A percentile compares a stretch with the other conserved stretches of the same genome.
phyloP scores from a whole-genome alignment of 345 rosid genomes.

The Boechera divaricarpa region DNA sequence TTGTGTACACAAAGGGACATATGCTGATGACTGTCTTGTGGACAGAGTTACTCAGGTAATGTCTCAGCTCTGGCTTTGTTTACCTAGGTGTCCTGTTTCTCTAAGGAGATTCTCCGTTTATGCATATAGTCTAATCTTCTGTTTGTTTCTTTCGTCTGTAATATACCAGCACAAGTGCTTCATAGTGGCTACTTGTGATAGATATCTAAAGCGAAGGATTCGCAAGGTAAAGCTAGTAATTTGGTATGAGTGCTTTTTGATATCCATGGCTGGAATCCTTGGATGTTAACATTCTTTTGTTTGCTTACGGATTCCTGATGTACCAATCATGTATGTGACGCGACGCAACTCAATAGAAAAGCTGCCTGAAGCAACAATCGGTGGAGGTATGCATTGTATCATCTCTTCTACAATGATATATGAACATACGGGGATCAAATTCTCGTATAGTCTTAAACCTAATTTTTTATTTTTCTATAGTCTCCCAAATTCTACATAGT shows the following conservation, averaged over 20 bases:
- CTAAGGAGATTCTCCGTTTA: neutral
- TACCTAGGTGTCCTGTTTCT: neutral
- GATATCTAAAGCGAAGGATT: constrained; percentile 88
- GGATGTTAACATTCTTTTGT: neutral
- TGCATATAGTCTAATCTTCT: constrained; percentile 4
- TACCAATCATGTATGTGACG: constrained; percentile 62
- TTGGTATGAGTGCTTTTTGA: neutral
- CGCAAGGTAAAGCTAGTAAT: constrained; percentile 65
- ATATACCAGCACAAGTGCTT: constrained; percentile 83
- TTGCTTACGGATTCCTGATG: constrained; percentile 22
- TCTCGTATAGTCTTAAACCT: too few relatives aligned
- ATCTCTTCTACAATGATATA: neutral
- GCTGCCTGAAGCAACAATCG: constrained; percentile 93
- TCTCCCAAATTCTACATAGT: too few relatives aligned
- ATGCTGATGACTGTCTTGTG: constrained; percentile 97
- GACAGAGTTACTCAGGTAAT: constrained; percentile 83
- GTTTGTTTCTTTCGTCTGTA: neutral
- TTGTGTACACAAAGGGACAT: constrained; percentile 90
- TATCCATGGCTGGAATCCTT: constrained; percentile 16
- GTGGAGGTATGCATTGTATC: constrained; percentile 72
- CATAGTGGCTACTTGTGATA: constrained; percentile 94
- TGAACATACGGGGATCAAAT: neutral
- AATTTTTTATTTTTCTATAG: too few relatives aligned
- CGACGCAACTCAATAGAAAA: constrained; percentile 82
- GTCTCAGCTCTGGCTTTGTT: constrained; percentile 1